Base-by-base conservation (phyloP, 2,329 filamentous ascomycete genomes). In the Stemphylium vesicarium region DNA sequence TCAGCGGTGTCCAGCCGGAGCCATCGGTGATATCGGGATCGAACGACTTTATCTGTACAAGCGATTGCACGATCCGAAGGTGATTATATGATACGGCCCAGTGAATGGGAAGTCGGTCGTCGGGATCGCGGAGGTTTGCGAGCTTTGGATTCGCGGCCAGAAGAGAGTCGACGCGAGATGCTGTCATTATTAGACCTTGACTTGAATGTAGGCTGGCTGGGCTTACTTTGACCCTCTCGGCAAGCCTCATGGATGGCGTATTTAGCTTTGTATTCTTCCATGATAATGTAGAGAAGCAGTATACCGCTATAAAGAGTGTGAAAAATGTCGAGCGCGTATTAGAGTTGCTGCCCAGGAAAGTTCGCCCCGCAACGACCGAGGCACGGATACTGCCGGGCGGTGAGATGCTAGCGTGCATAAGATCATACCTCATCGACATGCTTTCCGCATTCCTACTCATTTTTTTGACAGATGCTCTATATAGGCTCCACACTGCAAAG, bases 71-170 rank as follows among this genome's bases (percentile, higher is more conserved):
- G 55, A 97, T 92, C 20, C 88, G 84, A 6, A 88, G 77, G 63
- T 87, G 88, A 73, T 95, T 96, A 75, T 90, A 89, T 18, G 93
- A 95, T 2, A 87, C 86, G 0, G 95, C 94, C 95, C 95, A 99
- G 81, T 99, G 95, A 53, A 98, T 87, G 2, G 95, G 88, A 33
- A 96, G 85, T 39, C 95, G 90, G 13, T 92, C 91, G 74, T 99
- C 95, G 43, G 91, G 88, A 69, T 99, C 95, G 69, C 80, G 81
- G 68, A 87, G 86, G 53, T 79, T 82, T 22, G 91, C 88, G 35
- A 96, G 84, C 68, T 90, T 93, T 2, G 90, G 88, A 70, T 96
- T 92, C 63, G 88, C 88, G 71, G 85, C 86, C 38, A 94, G 79
- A 15, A 94, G 82, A 8, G 89, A 90, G 77, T 96, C 91, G 32